Conservation (phyloP, 805 yeast genomes). For the Candida verbasci region DNA sequence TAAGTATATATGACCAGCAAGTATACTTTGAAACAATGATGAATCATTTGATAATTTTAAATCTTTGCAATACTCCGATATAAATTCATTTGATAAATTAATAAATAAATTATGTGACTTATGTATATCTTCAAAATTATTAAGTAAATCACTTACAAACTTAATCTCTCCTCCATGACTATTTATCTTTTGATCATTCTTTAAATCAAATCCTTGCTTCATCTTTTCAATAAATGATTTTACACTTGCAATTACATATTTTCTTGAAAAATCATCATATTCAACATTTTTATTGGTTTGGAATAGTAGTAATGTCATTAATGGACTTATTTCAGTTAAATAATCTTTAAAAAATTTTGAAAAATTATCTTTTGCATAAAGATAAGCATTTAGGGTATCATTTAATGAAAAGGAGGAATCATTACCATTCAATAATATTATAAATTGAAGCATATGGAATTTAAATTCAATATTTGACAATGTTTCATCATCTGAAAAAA, state of each 20-base stretch:
- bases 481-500: no score
- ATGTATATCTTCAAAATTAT: slow-evolving; percentile 26
- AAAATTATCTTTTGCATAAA: slow-evolving; percentile 36
- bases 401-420: slow-evolving; percentile 14
- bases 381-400: slow-evolving; percentile 27
- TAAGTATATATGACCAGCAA: slow-evolving; percentile 38
- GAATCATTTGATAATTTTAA: slow-evolving; percentile 36
- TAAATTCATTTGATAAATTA: slow-evolving; percentile 35
- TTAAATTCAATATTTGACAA: slow-evolving; percentile 24
- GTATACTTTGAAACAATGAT: slow-evolving; percentile 34
- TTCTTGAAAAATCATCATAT: slow-evolving; percentile 14
- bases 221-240: slow-evolving; percentile 20
- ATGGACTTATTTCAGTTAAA: slow-evolving; percentile 29
- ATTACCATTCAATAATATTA: slow-evolving; percentile 23
- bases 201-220: slow-evolving; percentile 19
- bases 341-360: slow-evolving; percentile 27
- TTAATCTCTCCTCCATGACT: slow-evolving; percentile 16
- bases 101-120: slow-evolving; percentile 26
- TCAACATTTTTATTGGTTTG: slow-evolving; percentile 8
- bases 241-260: slow-evolving; percentile 15
- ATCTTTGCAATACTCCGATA: slow-evolving; percentile 34
- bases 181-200: slow-evolving; percentile 12
- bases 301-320: slow-evolving; percentile 28
- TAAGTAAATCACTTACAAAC: slow-evolving; percentile 29
- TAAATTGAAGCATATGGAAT: slow-evolving; percentile 37